Evolutionary conservation across 2,329 filamentous ascomycete genomes (phyloP).

Genomic region (Coniochaeta sp.): DNA sequence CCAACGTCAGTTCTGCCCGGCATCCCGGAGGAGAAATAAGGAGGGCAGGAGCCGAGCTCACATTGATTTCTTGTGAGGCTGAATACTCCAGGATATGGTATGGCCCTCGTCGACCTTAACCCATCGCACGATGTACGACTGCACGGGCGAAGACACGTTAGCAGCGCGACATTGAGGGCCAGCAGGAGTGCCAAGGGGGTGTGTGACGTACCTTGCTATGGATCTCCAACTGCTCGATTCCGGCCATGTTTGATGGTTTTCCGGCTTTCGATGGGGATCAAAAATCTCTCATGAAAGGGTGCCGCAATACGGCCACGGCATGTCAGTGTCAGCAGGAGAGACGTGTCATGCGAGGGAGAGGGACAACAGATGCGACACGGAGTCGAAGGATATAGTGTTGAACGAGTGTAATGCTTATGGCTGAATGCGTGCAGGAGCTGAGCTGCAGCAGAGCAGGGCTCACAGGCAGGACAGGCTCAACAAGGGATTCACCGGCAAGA

Average conservation of each 20-base stretch:
- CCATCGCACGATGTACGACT: conserved; percentile 99
- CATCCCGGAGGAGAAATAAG: not conserved
- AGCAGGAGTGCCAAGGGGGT: not conserved
- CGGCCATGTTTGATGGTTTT: conserved; percentile 57
- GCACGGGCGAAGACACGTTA: conserved; percentile 4
- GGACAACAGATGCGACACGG: not conserved
- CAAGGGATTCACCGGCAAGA: not conserved
- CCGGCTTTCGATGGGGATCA: not conserved
- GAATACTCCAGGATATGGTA: conserved; percentile 95
- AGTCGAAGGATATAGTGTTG: not conserved
- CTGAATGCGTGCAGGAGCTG: not conserved
- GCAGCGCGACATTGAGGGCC: not conserved
- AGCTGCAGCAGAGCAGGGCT: no score
- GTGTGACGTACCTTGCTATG: conserved; percentile 78
- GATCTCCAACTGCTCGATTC: conserved; percentile 93
- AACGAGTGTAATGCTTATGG: not conserved
- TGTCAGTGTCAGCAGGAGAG: not conserved
- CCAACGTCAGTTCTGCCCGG: conserved; percentile 2
- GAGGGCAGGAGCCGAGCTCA: conserved; percentile 25
- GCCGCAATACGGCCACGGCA: not conserved
- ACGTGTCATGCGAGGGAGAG: not conserved
- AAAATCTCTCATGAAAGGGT: not conserved
- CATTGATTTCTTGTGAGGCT: conserved; percentile 97
- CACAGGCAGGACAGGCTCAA: not conserved
- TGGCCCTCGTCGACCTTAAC: conserved; percentile 83